phyloP scores from a whole-genome alignment of 192 early-diverging fungal genomes.

The Rhizophagus prolifer region DNA sequence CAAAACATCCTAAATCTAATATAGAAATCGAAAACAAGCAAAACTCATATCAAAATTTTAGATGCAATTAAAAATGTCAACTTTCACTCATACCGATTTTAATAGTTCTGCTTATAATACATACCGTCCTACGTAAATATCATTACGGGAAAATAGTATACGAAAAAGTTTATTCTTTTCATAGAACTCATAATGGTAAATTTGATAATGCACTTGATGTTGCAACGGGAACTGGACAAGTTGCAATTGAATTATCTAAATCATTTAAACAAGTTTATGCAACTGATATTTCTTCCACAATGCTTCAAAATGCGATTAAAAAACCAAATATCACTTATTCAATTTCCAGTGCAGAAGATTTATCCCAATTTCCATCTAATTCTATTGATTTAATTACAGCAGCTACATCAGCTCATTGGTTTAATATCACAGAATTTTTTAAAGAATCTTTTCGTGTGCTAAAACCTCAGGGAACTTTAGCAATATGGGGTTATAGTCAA shows the following conservation, averaged over 20 bases:
- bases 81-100: slow-evolving; percentile 39
- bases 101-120: slow-evolving; percentile 40
- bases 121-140: slow-evolving; percentile 32
- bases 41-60: neutral
- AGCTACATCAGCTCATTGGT: slow-evolving; percentile 57
- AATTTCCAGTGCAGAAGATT: slow-evolving; percentile 41
- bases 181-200: slow-evolving; percentile 35
- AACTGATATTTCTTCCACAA: slow-evolving; percentile 40
- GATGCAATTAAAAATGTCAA: slow-evolving; percentile 31
- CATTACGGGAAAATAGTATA: slow-evolving; percentile 33
- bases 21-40: too few species aligned
- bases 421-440: slow-evolving; percentile 56
- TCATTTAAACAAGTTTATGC: slow-evolving; percentile 52
- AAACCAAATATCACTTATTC: slow-evolving; percentile 46
- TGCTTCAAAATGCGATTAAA: slow-evolving; percentile 43
- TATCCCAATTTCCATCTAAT: slow-evolving; percentile 29
- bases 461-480: slow-evolving; percentile 60
- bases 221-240: slow-evolving; percentile 59
- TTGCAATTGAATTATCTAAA: slow-evolving; percentile 44
- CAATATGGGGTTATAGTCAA: slow-evolving; percentile 50
- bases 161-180: slow-evolving; percentile 48
- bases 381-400: slow-evolving; percentile 50
- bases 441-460: slow-evolving; percentile 57
- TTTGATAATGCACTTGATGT: slow-evolving; percentile 53
- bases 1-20: neutral